These are phyloP conservation scores for Kluyveromyces lactis DNA, from an alignment of 805 yeast genomes.

Conservation along the genomic window DNA sequence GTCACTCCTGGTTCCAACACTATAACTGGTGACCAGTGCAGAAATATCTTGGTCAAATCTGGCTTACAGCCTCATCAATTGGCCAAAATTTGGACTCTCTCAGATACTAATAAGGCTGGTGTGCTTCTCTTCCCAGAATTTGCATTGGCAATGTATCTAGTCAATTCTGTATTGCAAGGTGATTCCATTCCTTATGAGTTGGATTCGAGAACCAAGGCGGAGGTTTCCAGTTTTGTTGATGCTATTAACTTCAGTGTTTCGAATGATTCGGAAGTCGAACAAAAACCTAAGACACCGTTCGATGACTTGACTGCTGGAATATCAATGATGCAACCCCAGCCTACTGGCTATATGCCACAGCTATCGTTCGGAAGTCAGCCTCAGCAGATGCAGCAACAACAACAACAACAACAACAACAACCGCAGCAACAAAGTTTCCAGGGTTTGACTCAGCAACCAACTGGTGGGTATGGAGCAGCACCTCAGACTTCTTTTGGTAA, in stretches of 20 bases:
- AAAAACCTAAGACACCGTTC: conserved; percentile 31
- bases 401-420: neutral
- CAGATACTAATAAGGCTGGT: conserved; percentile 87
- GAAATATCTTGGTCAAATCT: conserved; percentile 71
- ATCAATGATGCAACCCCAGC: conserved; percentile 29
- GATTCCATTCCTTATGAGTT: conserved; percentile 65
- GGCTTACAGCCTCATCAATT: conserved; percentile 65
- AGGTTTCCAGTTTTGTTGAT: conserved; percentile 84
- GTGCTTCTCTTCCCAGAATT: conserved; percentile 86
- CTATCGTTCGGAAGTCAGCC: conserved; percentile 23
- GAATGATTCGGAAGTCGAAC: conserved; percentile 31
- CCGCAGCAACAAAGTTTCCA: neutral
- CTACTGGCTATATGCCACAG: conserved; percentile 33
- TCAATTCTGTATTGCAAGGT: conserved; percentile 70
- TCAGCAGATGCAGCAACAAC: neutral
- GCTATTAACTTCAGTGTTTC: conserved; percentile 75
- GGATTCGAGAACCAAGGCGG: conserved; percentile 68
- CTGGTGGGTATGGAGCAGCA: conserved; percentile 15
- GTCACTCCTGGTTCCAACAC: conserved; percentile 46
- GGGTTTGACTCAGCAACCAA: conserved; percentile 1
- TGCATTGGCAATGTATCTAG: conserved; percentile 82
- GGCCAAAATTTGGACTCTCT: conserved; percentile 82
- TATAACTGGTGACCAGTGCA: conserved; percentile 64
- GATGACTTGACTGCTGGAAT: conserved; percentile 27
- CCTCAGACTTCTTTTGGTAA: conserved; percentile 34